These are phyloP conservation scores for Protostelium mycophagum DNA, from an alignment of 78 protist genomes.

Conservation along the genomic window DNA sequence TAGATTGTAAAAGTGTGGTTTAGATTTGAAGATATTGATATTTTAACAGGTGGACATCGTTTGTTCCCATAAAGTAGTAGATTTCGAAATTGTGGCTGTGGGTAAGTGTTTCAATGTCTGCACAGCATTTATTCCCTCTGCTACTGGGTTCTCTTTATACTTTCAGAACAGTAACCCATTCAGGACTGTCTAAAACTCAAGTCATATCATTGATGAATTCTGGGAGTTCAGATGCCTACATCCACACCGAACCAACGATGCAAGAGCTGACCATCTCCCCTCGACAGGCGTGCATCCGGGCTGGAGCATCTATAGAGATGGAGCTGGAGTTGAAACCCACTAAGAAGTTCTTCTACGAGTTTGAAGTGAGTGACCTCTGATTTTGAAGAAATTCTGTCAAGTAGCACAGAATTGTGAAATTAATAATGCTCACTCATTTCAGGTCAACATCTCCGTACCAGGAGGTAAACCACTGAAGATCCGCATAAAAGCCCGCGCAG, in stretches of 20 bases:
- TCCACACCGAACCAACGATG: not conserved
- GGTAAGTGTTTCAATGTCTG: not conserved
- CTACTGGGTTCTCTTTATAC: not conserved
- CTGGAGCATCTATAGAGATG: not conserved
- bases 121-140: too few relatives aligned
- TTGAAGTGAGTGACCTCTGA: not conserved
- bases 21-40: too few relatives aligned
- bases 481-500: constrained; percentile 20
- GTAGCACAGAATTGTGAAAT: too few relatives aligned
- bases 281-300: not conserved
- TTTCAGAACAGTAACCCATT: not conserved
- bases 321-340: not conserved
- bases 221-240: not conserved
- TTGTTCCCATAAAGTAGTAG: not conserved
- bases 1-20: too few relatives aligned
- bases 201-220: not conserved
- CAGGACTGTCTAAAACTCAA: not conserved
- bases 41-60: not conserved
- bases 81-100: not conserved
- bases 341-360: not conserved
- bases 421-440: not conserved
- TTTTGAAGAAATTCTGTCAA: not conserved
- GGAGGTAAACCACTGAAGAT: constrained; percentile 18
- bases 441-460: not conserved
- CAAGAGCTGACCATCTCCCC: not conserved